Evolutionary conservation across 306 rosid genomes (phyloP).

Genomic region (Lithocarpus polystachyus): DNA sequence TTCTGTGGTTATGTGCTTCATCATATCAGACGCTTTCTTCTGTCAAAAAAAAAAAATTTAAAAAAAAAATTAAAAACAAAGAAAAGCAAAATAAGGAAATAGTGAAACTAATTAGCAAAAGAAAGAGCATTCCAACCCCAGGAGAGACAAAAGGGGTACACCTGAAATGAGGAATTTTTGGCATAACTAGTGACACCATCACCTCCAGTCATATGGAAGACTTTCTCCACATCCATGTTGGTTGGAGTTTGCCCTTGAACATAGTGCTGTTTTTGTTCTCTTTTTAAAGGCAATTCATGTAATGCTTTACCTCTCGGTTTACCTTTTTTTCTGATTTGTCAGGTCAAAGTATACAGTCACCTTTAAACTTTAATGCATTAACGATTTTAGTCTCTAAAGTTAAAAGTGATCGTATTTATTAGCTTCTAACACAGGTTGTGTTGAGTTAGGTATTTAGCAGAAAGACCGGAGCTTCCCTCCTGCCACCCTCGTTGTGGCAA

Average conservation of each 20-base stretch:
- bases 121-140: neutral
- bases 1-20: slow-evolving; percentile 73
- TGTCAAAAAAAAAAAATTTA: slow-evolving; percentile 32
- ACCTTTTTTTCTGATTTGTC: no score
- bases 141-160: slow-evolving; percentile 9
- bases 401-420: no score
- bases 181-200: slow-evolving; percentile 85
- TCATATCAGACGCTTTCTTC: slow-evolving; percentile 75
- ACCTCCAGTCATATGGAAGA: slow-evolving; percentile 90
- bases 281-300: neutral
- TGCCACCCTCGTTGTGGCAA: no score
- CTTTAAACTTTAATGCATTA: no score
- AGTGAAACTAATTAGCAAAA: neutral
- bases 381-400: no score
- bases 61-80: neutral
- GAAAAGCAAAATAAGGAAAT: slow-evolving; percentile 1
- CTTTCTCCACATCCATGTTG: slow-evolving; percentile 73
- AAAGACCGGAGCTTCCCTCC: no score
- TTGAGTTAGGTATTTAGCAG: no score
- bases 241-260: slow-evolving; percentile 1
- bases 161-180: slow-evolving; percentile 82
- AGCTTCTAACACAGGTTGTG: no score
- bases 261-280: neutral
- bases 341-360: no score
- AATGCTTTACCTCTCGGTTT: no score